A percentile compares a stretch with the other conserved stretches of the same genome.
phyloP scores from a whole-genome alignment of 163 green algal genomes.

The Prototheca wickerhamii region DNA sequence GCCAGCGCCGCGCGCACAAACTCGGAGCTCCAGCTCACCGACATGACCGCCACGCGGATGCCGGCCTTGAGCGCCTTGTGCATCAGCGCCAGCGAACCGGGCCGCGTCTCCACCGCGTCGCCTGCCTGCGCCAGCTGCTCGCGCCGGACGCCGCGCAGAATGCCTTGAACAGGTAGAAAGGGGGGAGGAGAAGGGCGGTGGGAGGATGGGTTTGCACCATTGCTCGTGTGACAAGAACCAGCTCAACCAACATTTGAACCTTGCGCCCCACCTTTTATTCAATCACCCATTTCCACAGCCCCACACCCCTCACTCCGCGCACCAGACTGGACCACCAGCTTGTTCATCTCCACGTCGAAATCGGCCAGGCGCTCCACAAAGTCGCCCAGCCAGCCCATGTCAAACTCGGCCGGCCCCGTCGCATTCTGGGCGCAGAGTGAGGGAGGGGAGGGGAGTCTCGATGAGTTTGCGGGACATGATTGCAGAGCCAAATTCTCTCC shows the following conservation, averaged over 20 bases:
- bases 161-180: slow-evolving; percentile 16
- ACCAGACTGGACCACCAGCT: slow-evolving; percentile 43
- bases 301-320: neutral
- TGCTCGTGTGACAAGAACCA: too few species aligned
- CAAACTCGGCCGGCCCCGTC: slow-evolving; percentile 24
- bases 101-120: slow-evolving; percentile 14
- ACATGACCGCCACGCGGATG: slow-evolving; percentile 29
- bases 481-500: too few species aligned
- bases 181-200: too few species aligned
- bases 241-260: too few species aligned
- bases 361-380: slow-evolving; percentile 53
- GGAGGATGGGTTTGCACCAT: neutral
- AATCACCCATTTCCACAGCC: too few species aligned
- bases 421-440: too few species aligned
- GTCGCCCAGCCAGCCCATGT: slow-evolving; percentile 30
- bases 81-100: slow-evolving; percentile 28
- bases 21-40: slow-evolving; percentile 52
- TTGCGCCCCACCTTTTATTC: too few species aligned
- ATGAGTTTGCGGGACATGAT: neutral
- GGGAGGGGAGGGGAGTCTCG: neutral
- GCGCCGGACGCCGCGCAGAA: slow-evolving; percentile 40
- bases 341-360: slow-evolving; percentile 69
- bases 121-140: slow-evolving; percentile 15
- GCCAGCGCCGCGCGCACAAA: slow-evolving; percentile 32
- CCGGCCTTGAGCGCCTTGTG: slow-evolving; percentile 14